Evolutionary conservation across 2,329 filamentous ascomycete species (phyloP).

Genomic region (Blastomyces parvus): DNA sequence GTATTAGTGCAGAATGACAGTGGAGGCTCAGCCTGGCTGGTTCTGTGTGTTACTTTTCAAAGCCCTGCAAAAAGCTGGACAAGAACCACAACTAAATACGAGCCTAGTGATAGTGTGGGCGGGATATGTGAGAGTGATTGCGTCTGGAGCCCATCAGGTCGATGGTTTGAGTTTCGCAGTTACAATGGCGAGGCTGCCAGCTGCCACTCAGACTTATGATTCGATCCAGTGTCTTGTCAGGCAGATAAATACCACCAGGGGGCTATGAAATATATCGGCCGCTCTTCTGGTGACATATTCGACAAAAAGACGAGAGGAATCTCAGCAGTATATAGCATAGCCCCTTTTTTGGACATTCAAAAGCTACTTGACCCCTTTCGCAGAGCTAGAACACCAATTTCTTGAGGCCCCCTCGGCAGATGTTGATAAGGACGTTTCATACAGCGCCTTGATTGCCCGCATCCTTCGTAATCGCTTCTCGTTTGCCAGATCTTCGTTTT

Average conservation of each 20-base stretch:
- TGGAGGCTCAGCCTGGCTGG: neutral
- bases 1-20: conserved; percentile 2
- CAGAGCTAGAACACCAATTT: neutral
- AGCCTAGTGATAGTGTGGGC: neutral
- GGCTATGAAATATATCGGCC: neutral
- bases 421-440: neutral
- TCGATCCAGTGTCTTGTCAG: neutral
- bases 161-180: neutral
- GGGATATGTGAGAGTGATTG: neutral
- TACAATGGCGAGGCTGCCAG: neutral
- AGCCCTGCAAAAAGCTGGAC: too few relatives aligned
- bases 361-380: neutral
- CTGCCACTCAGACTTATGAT: neutral
- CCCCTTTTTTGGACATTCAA: neutral
- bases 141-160: neutral
- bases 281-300: neutral
- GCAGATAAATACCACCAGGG: neutral
- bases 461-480: neutral
- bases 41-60: neutral
- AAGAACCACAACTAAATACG: neutral
- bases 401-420: neutral
- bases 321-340: neutral
- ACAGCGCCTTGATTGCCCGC: neutral
- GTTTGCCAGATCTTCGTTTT: neutral
- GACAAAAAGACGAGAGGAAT: neutral